Percentiles rank a stretch among this genome's conserved stretches.
These are phyloP conservation scores for Spiraea crenata DNA, from an alignment of 331 rosid species.

Conservation along the genomic window DNA sequence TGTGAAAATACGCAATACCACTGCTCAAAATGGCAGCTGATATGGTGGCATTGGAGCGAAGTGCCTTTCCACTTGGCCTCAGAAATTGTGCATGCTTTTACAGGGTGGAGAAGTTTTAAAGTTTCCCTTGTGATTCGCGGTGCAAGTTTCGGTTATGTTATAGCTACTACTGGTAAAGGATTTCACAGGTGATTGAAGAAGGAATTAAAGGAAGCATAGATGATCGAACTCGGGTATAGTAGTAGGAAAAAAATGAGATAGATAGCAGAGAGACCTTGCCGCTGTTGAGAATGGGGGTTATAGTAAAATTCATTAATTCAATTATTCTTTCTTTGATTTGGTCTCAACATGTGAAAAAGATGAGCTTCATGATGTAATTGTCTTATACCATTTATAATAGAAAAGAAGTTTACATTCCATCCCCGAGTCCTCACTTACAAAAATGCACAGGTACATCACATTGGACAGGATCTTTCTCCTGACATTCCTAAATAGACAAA, in stretches of 20 bases:
- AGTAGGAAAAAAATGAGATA: conserved; percentile 23
- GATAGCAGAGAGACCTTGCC: conserved; percentile 20
- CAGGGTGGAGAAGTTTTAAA: conserved; percentile 27
- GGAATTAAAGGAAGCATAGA: conserved; percentile 30
- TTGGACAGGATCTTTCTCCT: conserved; percentile 17
- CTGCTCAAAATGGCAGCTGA: conserved; percentile 34
- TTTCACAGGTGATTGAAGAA: conserved; percentile 13
- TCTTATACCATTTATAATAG: conserved; percentile 27
- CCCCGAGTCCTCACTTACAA: not conserved
- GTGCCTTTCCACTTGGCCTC: conserved; percentile 24
- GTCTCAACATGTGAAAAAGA: conserved; percentile 23
- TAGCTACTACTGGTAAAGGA: conserved; percentile 19
- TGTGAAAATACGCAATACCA: conserved; percentile 23
- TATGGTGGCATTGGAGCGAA: conserved; percentile 28
- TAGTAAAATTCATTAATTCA: conserved; percentile 40
- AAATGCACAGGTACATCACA: conserved; percentile 1
- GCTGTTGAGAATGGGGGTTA: conserved; percentile 29
- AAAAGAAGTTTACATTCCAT: conserved; percentile 26
- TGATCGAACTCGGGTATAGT: conserved; percentile 34
- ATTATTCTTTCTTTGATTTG: conserved; percentile 43
- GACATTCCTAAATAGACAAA: not conserved
- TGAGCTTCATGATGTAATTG: conserved; percentile 28
- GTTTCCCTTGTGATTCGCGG: conserved; percentile 27
- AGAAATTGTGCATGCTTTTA: conserved; percentile 33
- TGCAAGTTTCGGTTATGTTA: conserved; percentile 33